Conservation (phyloP, 2,329 filamentous ascomycete genomes). For the Emmonsiellopsis sp. region DNA sequence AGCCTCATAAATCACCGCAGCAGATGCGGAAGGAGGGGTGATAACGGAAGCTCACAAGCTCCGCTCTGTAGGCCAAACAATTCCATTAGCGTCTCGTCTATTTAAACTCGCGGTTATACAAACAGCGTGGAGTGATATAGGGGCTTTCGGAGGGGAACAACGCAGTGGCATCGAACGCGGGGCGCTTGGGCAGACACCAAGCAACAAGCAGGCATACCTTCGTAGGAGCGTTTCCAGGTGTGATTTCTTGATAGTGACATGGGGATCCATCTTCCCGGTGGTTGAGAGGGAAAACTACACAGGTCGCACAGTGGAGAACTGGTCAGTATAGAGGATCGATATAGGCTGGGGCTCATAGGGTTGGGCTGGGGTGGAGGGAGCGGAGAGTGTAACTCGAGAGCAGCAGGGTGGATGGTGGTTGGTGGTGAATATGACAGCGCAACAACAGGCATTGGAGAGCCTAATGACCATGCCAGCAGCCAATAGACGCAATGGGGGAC, state of each 20-base stretch:
- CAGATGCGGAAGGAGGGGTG: neutral
- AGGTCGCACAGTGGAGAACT: neutral
- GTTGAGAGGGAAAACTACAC: neutral
- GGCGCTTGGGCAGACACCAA: neutral
- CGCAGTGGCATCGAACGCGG: neutral
- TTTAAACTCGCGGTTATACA: neutral
- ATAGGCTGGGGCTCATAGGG: neutral
- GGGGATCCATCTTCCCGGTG: conserved; percentile 18
- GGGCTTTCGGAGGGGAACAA: neutral
- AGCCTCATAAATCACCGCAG: neutral
- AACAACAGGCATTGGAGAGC: neutral
- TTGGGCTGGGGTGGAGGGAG: neutral
- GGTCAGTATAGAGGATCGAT: neutral
- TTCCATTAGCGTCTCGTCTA: neutral
- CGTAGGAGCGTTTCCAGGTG: conserved; percentile 55
- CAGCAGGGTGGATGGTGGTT: neutral
- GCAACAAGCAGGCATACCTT: conserved; percentile 41
- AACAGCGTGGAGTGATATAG: neutral
- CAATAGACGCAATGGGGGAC: neutral
- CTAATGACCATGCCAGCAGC: neutral
- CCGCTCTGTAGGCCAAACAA: conserved; percentile 1
- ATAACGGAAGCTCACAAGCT: conserved; percentile 4
- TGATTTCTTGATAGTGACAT: conserved; percentile 50
- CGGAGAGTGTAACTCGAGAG: neutral
- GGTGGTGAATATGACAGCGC: neutral